Evolutionary conservation across 805 yeast species (phyloP).

Genomic region (Kluyveromyces wickerhamii): DNA sequence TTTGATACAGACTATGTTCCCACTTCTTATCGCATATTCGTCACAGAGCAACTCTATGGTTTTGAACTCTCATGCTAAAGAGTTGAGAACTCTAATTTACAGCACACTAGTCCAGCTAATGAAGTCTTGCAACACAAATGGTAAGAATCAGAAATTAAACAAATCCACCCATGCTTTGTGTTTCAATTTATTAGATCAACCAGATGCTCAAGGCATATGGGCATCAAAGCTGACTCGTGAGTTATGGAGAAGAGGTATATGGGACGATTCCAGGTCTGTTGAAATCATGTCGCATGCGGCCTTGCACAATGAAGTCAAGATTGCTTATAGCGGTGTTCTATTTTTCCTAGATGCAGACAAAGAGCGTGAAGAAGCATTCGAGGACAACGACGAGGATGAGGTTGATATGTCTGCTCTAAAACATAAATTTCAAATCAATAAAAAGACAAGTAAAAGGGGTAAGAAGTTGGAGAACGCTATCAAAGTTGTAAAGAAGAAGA

Average conservation of each 20-base stretch:
- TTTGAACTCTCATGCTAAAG: conserved; percentile 62
- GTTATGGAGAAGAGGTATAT: conserved; percentile 93
- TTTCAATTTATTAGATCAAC: conserved; percentile 74
- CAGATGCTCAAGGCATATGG: conserved; percentile 85
- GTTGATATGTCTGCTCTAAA: conserved; percentile 64
- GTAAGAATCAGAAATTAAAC: conserved; percentile 84
- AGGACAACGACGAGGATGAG: conserved; percentile 66
- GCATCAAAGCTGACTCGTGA: conserved; percentile 93
- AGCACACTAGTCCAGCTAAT: conserved; percentile 67
- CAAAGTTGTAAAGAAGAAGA: conserved; percentile 59
- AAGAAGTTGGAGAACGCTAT: conserved; percentile 73
- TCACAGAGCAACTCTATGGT: conserved; percentile 37
- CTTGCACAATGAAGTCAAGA: conserved; percentile 75
- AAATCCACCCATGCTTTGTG: conserved; percentile 86
- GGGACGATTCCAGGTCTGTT: conserved; percentile 97
- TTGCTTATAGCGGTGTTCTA: conserved; percentile 79
- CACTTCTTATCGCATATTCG: conserved; percentile 63
- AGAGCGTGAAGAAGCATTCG: conserved; percentile 62
- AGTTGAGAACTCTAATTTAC: conserved; percentile 75
- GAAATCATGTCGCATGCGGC: conserved; percentile 97
- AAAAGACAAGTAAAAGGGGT: conserved; percentile 71
- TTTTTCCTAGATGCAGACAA: conserved; percentile 94
- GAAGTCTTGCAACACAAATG: conserved; percentile 78
- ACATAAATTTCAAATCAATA: conserved; percentile 78
- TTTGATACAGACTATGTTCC: conserved; percentile 81